Percentiles rank a stretch among this genome's conserved stretches.
These are phyloP conservation scores for Claviceps citrina DNA, from an alignment of 2,329 filamentous ascomycete genomes.

Conservation along the genomic window DNA sequence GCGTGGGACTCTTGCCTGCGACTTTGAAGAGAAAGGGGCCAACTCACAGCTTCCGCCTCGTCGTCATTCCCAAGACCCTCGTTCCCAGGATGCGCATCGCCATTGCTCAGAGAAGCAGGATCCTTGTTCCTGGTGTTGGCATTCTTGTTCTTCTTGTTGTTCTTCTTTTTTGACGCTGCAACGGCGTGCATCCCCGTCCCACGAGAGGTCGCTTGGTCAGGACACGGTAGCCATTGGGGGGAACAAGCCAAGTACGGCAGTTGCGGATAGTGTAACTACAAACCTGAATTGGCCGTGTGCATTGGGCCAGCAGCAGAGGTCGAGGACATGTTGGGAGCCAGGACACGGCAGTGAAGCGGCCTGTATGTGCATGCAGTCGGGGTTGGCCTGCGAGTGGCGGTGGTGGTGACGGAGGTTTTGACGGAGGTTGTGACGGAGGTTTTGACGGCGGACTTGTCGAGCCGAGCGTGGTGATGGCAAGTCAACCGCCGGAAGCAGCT, in stretches of 20 bases:
- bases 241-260: neutral
- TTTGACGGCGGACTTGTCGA: too few relatives aligned
- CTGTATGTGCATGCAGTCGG: constrained; percentile 3
- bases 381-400: constrained; percentile 8
- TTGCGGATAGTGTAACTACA: constrained; percentile 14
- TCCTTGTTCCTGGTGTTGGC: constrained; percentile 32
- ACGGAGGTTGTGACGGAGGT: constrained; percentile 3
- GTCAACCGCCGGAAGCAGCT: too few relatives aligned
- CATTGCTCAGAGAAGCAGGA: constrained; percentile 19
- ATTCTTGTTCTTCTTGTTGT: constrained; percentile 45
- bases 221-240: constrained; percentile 14
- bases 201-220: constrained; percentile 10
- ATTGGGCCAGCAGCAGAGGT: constrained; percentile 20
- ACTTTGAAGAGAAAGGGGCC: too few relatives aligned
- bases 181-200: neutral
- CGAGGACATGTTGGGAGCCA: constrained; percentile 24
- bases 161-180: constrained; percentile 38
- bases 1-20: neutral
- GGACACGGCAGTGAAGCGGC: constrained; percentile 4
- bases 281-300: constrained; percentile 22
- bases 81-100: constrained; percentile 17
- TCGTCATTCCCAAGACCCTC: constrained; percentile 29
- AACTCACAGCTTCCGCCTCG: constrained; percentile 21
- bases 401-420: constrained; percentile 7
- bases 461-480: too few relatives aligned